phyloP scores from a whole-genome alignment of 768 basidiomycete genomes.

The Steccherinum ochraceum region DNA sequence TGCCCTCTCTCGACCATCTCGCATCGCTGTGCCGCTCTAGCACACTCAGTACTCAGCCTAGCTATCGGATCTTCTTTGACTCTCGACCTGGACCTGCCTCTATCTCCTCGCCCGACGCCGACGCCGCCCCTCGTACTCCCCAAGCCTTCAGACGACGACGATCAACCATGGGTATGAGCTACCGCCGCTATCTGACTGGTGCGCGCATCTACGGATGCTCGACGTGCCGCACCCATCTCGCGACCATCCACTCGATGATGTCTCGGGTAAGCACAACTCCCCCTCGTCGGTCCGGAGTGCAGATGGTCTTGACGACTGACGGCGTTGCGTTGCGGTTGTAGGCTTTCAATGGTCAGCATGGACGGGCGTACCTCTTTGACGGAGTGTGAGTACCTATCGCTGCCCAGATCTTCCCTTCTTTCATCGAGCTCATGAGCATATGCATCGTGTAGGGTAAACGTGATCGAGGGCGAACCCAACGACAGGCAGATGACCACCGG shows the following conservation, averaged over 20 bases:
- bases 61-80: too few species aligned
- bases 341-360: conserved; percentile 98
- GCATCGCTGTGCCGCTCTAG: not conserved
- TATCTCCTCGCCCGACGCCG: not conserved
- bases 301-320: not conserved
- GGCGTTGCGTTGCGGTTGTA: conserved; percentile 25
- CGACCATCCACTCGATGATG: conserved; percentile 88
- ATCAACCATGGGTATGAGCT: conserved; percentile 83
- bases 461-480: conserved; percentile 81
- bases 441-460: conserved; percentile 71
- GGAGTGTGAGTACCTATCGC: conserved; percentile 61
- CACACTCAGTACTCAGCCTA: not conserved
- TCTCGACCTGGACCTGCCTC: not conserved
- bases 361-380: conserved; percentile 91
- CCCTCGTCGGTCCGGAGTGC: not conserved
- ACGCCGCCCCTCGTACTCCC: too few species aligned
- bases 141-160: too few species aligned
- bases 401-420: conserved; percentile 9
- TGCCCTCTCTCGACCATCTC: not conserved
- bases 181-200: conserved; percentile 79
- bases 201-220: conserved; percentile 86
- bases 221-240: conserved; percentile 82
- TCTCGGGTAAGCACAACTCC: conserved; percentile 71
- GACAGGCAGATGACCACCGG: conserved; percentile 98
- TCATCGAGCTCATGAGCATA: too few species aligned